Percentiles rank a stretch among this genome's conserved stretches.
Conservation (phyloP, 495 filamentous ascomycete genomes). For the Aspergillus mulundensis region DNA sequence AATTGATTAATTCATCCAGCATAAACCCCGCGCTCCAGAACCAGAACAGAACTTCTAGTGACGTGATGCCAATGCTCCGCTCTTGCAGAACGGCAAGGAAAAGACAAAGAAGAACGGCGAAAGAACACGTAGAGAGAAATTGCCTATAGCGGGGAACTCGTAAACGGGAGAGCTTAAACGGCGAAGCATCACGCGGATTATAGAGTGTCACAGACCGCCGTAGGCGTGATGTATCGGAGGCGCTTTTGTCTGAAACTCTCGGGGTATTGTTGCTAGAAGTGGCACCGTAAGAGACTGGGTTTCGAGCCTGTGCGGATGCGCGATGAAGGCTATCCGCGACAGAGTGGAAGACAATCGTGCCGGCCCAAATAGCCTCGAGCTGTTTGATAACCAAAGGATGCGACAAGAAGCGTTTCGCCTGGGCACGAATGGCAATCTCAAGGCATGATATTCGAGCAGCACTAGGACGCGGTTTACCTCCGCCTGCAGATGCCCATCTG, state of each 20-base stretch:
- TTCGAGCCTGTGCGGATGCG: conserved; percentile 21
- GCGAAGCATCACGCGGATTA: conserved; percentile 80
- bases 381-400: conserved; percentile 89
- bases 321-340: conserved; percentile 78
- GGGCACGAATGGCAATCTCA: conserved; percentile 84
- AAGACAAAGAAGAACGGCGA: conserved; percentile 75
- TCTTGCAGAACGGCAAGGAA: conserved; percentile 71
- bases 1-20: conserved; percentile 90
- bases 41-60: conserved; percentile 85
- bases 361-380: conserved; percentile 92
- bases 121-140: conserved; percentile 78
- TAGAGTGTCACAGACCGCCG: conserved; percentile 82
- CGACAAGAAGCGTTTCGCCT: conserved; percentile 83
- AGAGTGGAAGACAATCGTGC: conserved; percentile 87
- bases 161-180: conserved; percentile 84
- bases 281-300: conserved; percentile 1
- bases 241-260: background rate
- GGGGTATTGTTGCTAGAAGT: background rate
- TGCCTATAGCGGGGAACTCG: conserved; percentile 88
- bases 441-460: conserved; percentile 80
- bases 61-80: conserved; percentile 70
- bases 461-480: conserved; percentile 38
- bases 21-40: conserved; percentile 96
- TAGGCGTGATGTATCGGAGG: conserved; percentile 20
- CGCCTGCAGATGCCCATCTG: conserved; percentile 30